Evolutionary conservation across 2,329 filamentous ascomycete genomes (phyloP).

Genomic region (Chaetomium globosum): DNA sequence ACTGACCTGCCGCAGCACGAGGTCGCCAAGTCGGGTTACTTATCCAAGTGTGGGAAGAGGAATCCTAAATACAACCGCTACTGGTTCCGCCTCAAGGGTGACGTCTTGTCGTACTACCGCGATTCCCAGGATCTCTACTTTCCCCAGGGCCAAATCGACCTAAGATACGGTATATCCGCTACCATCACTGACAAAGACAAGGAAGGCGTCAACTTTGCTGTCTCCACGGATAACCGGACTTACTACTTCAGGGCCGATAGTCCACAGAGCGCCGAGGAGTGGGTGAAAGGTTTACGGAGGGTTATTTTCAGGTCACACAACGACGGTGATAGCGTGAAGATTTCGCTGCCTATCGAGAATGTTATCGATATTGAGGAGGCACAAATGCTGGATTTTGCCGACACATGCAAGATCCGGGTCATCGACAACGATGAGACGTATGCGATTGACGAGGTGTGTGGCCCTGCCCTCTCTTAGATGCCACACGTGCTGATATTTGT

Average conservation of each 20-base stretch:
- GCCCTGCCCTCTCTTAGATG: neutral
- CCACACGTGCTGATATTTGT: neutral
- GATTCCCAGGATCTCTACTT: slow-evolving; percentile 88
- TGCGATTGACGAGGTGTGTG: slow-evolving; percentile 82
- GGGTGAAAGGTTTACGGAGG: slow-evolving; percentile 90
- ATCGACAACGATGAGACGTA: slow-evolving; percentile 93
- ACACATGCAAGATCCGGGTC: slow-evolving; percentile 90
- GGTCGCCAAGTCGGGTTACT: slow-evolving; percentile 81
- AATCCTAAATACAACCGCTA: slow-evolving; percentile 87
- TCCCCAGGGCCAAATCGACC: slow-evolving; percentile 85
- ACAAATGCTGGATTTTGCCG: slow-evolving; percentile 85
- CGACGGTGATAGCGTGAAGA: slow-evolving; percentile 95
- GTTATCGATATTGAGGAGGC: slow-evolving; percentile 92
- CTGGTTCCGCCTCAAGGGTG: slow-evolving; percentile 91
- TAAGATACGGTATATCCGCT: slow-evolving; percentile 90
- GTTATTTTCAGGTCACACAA: slow-evolving; percentile 96
- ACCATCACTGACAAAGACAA: slow-evolving; percentile 74
- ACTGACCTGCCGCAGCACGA: slow-evolving; percentile 55
- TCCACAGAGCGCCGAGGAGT: slow-evolving; percentile 84
- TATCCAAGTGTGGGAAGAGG: slow-evolving; percentile 84
- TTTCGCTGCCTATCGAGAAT: slow-evolving; percentile 84
- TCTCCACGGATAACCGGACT: slow-evolving; percentile 78
- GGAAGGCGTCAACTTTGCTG: slow-evolving; percentile 74
- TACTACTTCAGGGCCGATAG: slow-evolving; percentile 92
- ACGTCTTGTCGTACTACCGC: slow-evolving; percentile 86